Evolutionary conservation across 75 land plant genomes (phyloP).

Genomic region (Sequoiadendron giganteum): DNA sequence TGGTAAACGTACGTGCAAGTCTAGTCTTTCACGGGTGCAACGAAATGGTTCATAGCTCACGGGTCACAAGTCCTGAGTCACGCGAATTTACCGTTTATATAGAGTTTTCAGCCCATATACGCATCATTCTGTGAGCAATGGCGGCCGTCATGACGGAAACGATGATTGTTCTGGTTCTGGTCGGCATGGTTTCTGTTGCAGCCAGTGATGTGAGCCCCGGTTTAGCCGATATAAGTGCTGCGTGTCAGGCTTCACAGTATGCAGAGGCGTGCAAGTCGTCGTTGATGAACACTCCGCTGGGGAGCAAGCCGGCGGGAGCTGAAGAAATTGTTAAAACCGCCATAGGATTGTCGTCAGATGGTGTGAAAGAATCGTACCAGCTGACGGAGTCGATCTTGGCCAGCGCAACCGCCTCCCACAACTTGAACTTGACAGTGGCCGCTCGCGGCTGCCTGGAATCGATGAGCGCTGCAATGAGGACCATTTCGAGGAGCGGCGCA

Average conservation of each 20-base stretch:
- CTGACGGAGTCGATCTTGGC: conserved; percentile 18
- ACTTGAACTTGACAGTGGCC: conserved; percentile 29
- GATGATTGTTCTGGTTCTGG: no score
- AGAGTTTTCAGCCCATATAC: no score
- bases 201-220: not conserved
- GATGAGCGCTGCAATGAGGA: conserved; percentile 15
- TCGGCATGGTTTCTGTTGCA: no score
- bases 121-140: no score
- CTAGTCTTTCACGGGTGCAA: no score
- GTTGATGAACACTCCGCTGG: not conserved
- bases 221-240: not conserved
- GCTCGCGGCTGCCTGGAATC: conserved; percentile 32
- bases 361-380: not conserved
- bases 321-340: not conserved
- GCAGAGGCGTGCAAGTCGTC: not conserved
- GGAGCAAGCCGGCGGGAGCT: not conserved
- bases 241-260: conserved; percentile 3
- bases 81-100: no score
- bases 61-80: no score
- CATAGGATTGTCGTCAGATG: not conserved
- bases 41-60: no score
- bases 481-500: conserved; percentile 11
- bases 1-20: no score
- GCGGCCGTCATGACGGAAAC: no score
- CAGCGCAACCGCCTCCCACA: not conserved